Conservation (phyloP, 2,329 filamentous ascomycete species). For the Hypoxylon sp. region DNA sequence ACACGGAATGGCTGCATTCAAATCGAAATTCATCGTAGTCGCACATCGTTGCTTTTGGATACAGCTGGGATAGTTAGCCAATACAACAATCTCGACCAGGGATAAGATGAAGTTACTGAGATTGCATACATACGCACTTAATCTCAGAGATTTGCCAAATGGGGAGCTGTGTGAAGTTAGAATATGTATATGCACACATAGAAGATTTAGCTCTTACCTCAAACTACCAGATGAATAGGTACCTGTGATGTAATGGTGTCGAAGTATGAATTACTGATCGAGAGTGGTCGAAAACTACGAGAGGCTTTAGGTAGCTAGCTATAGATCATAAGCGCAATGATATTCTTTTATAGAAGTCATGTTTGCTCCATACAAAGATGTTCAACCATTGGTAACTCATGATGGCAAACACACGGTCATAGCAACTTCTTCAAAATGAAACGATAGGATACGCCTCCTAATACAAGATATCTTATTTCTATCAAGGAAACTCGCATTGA, state of each 20-base stretch:
- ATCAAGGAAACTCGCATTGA: constrained; percentile 40
- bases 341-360: constrained; percentile 23
- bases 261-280: too few relatives aligned
- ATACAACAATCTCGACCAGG: too few relatives aligned
- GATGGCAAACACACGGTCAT: constrained; percentile 28
- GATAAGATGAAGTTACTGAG: too few relatives aligned
- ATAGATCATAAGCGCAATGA: too few relatives aligned
- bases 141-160: too few relatives aligned
- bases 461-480: too few relatives aligned
- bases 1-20: constrained; percentile 67
- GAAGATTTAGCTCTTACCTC: constrained; percentile 10
- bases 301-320: too few relatives aligned
- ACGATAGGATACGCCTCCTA: constrained; percentile 19
- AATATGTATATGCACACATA: background rate
- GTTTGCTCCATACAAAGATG: constrained; percentile 26
- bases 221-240: background rate
- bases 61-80: constrained; percentile 8
- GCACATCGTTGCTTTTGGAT: constrained; percentile 63
- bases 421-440: constrained; percentile 6
- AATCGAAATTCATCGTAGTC: constrained; percentile 76
- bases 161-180: constrained; percentile 13
- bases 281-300: too few relatives aligned
- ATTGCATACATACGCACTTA: too few relatives aligned
- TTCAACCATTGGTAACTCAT: constrained; percentile 18
- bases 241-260: background rate